Evolutionary conservation across 2,329 filamentous ascomycete species (phyloP).

Genomic region (Aspergillus vadensis): DNA sequence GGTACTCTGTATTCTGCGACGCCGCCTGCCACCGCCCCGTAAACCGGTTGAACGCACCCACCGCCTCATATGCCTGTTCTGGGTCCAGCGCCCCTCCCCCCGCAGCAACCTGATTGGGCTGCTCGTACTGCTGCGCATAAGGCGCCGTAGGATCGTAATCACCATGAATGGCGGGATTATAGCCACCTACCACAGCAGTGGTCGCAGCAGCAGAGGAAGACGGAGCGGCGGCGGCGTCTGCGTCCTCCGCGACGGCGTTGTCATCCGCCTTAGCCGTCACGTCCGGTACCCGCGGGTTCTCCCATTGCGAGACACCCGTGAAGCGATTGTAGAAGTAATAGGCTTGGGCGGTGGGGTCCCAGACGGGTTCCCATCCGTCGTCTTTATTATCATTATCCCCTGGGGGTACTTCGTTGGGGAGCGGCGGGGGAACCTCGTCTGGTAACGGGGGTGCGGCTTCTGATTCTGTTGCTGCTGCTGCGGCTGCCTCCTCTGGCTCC

Average conservation of each 20-base stretch:
- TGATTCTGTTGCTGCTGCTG: too few relatives aligned
- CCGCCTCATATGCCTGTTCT: conserved; percentile 62
- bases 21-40: conserved; percentile 78
- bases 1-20: conserved; percentile 69
- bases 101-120: conserved; percentile 34
- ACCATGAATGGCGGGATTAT: conserved; percentile 94
- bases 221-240: neutral
- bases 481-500: conserved; percentile 18
- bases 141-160: conserved; percentile 95
- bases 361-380: conserved; percentile 79
- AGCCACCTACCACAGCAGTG: conserved; percentile 65
- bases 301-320: conserved; percentile 76
- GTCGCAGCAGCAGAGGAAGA: neutral
- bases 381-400: conserved; percentile 48
- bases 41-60: conserved; percentile 85
- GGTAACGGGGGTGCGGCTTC: conserved; percentile 44
- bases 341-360: conserved; percentile 67
- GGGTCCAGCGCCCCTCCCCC: conserved; percentile 41
- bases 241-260: conserved; percentile 12
- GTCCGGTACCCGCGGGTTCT: conserved; percentile 75
- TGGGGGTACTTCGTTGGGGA: conserved; percentile 56
- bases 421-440: conserved; percentile 48
- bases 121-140: conserved; percentile 69
- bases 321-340: conserved; percentile 87
- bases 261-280: conserved; percentile 33